Conservation (phyloP, 306 rosid species). For the Pterocarpus santalinus region DNA sequence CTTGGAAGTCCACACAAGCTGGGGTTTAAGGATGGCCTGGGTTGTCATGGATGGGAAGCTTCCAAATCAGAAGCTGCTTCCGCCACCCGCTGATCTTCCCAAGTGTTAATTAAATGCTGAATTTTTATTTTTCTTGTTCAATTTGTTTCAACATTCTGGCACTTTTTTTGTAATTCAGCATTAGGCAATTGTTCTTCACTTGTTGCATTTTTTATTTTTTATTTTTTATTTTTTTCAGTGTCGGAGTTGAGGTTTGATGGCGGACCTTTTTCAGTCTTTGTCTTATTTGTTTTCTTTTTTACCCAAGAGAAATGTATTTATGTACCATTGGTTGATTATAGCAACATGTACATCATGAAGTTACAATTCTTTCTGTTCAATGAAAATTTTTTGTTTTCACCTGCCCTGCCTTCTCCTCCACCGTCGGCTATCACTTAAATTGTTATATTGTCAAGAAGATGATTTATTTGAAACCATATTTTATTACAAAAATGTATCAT, state of each 20-base stretch:
- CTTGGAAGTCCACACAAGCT: conserved; percentile 71
- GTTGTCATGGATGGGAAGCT: conserved; percentile 72
- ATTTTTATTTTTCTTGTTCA: neutral
- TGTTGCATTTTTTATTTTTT: neutral
- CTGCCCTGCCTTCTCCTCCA: too few relatives aligned
- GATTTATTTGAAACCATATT: too few relatives aligned
- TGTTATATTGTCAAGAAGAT: too few relatives aligned
- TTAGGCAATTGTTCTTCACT: neutral
- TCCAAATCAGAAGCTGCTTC: conserved; percentile 68
- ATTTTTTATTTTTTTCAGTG: neutral
- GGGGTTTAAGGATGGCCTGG: conserved; percentile 88
- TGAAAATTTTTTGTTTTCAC: neutral
- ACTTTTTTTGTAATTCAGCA: neutral
- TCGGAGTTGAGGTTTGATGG: neutral
- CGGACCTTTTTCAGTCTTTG: neutral
- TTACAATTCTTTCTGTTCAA: conserved; percentile 17
- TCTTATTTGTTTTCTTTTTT: neutral
- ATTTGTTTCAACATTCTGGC: conserved; percentile 15
- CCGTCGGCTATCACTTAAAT: too few relatives aligned
- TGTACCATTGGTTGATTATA: neutral
- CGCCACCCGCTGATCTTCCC: conserved; percentile 78
- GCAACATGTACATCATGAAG: neutral
- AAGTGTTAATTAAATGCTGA: conserved; percentile 47
- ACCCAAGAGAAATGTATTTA: conserved; percentile 36
- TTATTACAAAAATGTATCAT: too few relatives aligned